Evolutionary conservation across 345 rosid genomes (phyloP).

Genomic region (Salix purpurea): DNA sequence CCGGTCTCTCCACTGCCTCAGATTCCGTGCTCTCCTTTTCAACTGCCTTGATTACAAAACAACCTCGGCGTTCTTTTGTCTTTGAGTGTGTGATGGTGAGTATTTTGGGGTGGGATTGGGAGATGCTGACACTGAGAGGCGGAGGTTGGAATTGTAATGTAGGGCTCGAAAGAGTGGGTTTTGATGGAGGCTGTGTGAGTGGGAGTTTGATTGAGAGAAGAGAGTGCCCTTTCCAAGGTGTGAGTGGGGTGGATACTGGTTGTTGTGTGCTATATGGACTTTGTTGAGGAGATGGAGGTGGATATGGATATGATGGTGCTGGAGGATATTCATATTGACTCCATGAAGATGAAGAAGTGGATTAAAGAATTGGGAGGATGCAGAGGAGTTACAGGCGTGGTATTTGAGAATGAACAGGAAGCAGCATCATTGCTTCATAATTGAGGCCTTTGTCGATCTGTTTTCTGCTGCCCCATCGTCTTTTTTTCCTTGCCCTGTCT

Average conservation of each 20-base stretch:
- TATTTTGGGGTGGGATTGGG: conserved; percentile 6
- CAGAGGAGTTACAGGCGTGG: too few species aligned
- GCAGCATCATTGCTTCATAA: too few species aligned
- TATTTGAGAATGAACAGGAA: too few species aligned
- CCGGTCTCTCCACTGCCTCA: conserved; percentile 15
- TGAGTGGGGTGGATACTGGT: conserved; percentile 9
- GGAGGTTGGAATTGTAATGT: background rate
- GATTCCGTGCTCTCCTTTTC: conserved; percentile 48
- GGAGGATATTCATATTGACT: conserved; percentile 35
- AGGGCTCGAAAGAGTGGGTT: background rate
- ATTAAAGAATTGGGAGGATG: too few species aligned
- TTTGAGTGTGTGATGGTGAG: background rate
- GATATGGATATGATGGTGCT: conserved; percentile 33
- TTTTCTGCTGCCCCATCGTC: too few species aligned
- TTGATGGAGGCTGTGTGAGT: conserved; percentile 6
- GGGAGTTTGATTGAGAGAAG: conserved; percentile 13
- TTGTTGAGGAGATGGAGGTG: conserved; percentile 14
- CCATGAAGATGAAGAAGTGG: conserved; percentile 29
- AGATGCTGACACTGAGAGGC: background rate
- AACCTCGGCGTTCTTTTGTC: background rate
- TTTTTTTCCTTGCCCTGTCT: too few species aligned
- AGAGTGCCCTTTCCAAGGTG: conserved; percentile 24
- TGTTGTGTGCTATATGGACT: conserved; percentile 44
- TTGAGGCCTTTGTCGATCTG: too few species aligned
- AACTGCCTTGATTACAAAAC: conserved; percentile 29